phyloP scores from a whole-genome alignment of 2,329 filamentous ascomycete species.

The Cladosporium cucumerinum region DNA sequence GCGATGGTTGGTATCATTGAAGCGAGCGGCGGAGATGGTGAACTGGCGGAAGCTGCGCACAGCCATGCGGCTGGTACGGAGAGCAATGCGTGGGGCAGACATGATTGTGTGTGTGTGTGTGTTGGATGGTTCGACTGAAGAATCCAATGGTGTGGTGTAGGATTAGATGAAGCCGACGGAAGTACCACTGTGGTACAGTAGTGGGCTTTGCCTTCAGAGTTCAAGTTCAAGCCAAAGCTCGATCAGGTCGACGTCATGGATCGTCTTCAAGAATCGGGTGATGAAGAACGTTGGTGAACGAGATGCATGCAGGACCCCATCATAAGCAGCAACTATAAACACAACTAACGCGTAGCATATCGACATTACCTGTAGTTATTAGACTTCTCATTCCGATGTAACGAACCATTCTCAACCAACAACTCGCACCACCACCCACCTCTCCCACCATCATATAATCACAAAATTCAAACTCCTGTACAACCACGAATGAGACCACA shows the following conservation, averaged over 20 bases:
- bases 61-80: conserved; percentile 45
- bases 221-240: conserved; percentile 3
- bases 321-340: not conserved
- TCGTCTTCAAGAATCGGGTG: not conserved
- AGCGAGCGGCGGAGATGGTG: conserved; percentile 37
- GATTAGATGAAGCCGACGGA: not conserved
- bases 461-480: not conserved
- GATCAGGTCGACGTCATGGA: conserved; percentile 7
- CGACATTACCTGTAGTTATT: not conserved
- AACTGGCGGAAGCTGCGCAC: conserved; percentile 38
- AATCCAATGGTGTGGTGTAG: not conserved
- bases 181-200: not conserved
- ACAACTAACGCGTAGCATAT: not conserved
- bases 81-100: conserved; percentile 45
- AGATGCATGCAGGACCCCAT: not conserved
- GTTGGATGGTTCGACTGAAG: not conserved
- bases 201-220: conserved; percentile 8
- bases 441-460: not conserved
- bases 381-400: not conserved
- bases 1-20: conserved; percentile 46
- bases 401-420: not conserved
- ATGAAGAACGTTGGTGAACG: not conserved
- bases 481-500: not conserved
- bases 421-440: not conserved
- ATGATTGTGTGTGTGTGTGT: conserved; percentile 34